Conservation (phyloP, 306 rosid genomes). For the Fragaria iinumae region DNA sequence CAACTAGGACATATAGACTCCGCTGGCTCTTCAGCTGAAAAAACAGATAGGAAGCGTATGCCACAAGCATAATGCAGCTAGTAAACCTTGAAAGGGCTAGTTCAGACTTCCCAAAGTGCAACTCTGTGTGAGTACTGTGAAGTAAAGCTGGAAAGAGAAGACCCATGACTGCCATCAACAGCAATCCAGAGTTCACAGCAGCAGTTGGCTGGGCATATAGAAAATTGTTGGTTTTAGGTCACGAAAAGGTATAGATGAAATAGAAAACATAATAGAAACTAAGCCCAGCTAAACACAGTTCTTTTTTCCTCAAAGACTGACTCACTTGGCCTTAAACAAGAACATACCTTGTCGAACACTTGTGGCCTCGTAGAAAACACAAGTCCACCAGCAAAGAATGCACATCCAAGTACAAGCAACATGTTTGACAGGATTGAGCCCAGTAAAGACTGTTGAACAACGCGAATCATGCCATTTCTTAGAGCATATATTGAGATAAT, state of each 20-base stretch:
- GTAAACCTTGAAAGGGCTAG: conserved; percentile 71
- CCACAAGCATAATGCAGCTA: conserved; percentile 70
- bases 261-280: neutral
- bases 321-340: neutral
- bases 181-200: conserved; percentile 46
- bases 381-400: conserved; percentile 77
- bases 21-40: conserved; percentile 50
- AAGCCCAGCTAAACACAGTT: neutral
- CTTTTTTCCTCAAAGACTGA: conserved; percentile 2
- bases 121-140: conserved; percentile 42
- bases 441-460: conserved; percentile 75
- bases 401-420: conserved; percentile 87
- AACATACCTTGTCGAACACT: conserved; percentile 68
- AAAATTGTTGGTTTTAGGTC: neutral
- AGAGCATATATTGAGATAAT: conserved; percentile 76
- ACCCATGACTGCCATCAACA: conserved; percentile 62
- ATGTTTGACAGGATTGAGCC: conserved; percentile 87
- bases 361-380: conserved; percentile 60
- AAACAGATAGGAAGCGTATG: conserved; percentile 52
- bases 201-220: conserved; percentile 31
- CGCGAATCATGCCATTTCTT: conserved; percentile 57
- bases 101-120: conserved; percentile 52
- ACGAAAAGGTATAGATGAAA: neutral
- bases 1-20: conserved; percentile 35
- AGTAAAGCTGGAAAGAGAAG: conserved; percentile 65